Percentiles rank a stretch among this genome's conserved stretches.
These are phyloP conservation scores for Mrakia blollopis DNA, from an alignment of 768 basidiomycete genomes.

Conservation along the genomic window DNA sequence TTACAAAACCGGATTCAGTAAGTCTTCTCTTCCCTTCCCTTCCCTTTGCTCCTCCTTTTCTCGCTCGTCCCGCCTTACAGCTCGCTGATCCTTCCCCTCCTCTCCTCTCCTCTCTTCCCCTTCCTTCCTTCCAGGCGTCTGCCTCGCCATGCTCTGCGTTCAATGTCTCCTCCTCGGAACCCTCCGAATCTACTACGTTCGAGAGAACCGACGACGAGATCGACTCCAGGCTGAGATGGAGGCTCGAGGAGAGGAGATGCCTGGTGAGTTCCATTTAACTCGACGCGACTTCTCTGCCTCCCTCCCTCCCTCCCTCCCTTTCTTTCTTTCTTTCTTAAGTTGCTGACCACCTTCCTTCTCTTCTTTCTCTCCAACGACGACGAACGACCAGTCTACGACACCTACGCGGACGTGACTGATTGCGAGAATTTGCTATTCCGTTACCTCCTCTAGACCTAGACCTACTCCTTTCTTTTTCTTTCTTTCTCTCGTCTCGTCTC, in stretches of 20 bases:
- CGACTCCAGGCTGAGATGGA: slow-evolving; percentile 11
- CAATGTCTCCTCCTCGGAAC: neutral
- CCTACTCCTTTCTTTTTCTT: too few relatives aligned
- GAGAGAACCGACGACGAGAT: slow-evolving; percentile 25
- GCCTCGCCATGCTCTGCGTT: slow-evolving; percentile 6
- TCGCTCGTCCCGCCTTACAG: too few relatives aligned
- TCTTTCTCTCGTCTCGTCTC: too few relatives aligned
- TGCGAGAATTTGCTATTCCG: neutral
- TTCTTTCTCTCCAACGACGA: too few relatives aligned
- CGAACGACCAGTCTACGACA: neutral
- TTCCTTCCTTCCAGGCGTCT: slow-evolving; percentile 7
- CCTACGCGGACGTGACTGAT: slow-evolving; percentile 3
- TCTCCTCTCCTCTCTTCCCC: slow-evolving; percentile 24
- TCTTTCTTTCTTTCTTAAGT: too few relatives aligned
- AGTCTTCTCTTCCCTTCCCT: slow-evolving; percentile 35
- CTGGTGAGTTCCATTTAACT: neutral
- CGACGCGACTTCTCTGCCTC: too few relatives aligned
- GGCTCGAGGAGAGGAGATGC: neutral
- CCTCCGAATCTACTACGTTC: slow-evolving; percentile 14
- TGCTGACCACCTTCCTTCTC: too few relatives aligned
- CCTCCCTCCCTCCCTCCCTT: too few relatives aligned
- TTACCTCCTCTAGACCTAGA: neutral
- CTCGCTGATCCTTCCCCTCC: slow-evolving; percentile 27
- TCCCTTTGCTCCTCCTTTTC: slow-evolving; percentile 12
- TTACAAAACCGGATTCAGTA: slow-evolving; percentile 34